Evolutionary conservation across 2,329 filamentous ascomycete genomes (phyloP).

Genomic region (Cordyceps cateniannulata): DNA sequence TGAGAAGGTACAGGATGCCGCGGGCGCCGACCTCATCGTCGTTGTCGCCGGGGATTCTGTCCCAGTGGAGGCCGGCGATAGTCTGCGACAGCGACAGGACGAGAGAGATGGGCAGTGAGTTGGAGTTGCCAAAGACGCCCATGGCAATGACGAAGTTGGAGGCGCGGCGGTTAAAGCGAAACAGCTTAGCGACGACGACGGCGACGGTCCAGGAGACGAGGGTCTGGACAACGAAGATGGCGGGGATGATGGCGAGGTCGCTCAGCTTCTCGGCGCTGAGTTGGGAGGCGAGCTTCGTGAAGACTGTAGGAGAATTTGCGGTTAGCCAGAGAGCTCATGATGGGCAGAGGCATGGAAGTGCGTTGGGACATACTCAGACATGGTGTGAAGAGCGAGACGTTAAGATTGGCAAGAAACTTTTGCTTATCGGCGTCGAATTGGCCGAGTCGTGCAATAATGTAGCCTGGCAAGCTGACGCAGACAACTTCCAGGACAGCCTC

Average conservation of each 20-base stretch:
- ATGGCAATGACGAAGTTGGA: slow-evolving; percentile 95
- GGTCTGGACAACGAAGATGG: slow-evolving; percentile 87
- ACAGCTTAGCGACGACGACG: slow-evolving; percentile 61
- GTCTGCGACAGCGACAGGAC: slow-evolving; percentile 92
- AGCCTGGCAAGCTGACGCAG: slow-evolving; percentile 89
- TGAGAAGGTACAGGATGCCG: slow-evolving; percentile 89
- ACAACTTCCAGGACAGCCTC: slow-evolving; percentile 93
- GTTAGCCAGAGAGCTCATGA: neutral
- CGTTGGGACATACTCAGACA: slow-evolving; percentile 67
- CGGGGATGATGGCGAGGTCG: slow-evolving; percentile 89
- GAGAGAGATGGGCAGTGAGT: slow-evolving; percentile 93
- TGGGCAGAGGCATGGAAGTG: neutral
- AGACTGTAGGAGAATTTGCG: slow-evolving; percentile 54
- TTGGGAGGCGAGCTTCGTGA: slow-evolving; percentile 93
- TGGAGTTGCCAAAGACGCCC: slow-evolving; percentile 97
- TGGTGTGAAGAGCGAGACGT: slow-evolving; percentile 93
- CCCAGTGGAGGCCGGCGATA: slow-evolving; percentile 87
- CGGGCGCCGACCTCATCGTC: slow-evolving; percentile 91
- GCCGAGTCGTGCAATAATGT: slow-evolving; percentile 81
- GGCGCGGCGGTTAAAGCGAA: slow-evolving; percentile 76
- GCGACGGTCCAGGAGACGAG: slow-evolving; percentile 78
- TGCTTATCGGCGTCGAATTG: slow-evolving; percentile 95
- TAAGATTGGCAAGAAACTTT: slow-evolving; percentile 93
- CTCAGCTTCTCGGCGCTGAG: slow-evolving; percentile 83
- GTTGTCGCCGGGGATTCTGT: slow-evolving; percentile 78